phyloP scores from a whole-genome alignment of 176 grass and related monocot genomes.

The Musa acuminata region DNA sequence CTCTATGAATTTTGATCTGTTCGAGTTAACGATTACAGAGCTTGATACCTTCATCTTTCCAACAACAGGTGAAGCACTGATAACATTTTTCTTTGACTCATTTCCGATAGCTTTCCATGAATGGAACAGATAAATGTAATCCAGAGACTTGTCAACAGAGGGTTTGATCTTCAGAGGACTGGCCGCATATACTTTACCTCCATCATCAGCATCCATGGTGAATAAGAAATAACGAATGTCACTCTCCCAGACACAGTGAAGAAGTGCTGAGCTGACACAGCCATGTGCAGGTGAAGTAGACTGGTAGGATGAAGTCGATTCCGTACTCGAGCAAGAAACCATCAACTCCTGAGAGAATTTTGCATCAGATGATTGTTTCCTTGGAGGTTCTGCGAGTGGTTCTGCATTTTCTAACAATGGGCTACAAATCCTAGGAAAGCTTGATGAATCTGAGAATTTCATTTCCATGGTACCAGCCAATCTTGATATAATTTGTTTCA shows the following conservation, averaged over 20 bases:
- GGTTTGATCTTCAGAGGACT: constrained; percentile 29
- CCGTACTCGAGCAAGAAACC: background rate
- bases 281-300: constrained; percentile 5
- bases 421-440: background rate
- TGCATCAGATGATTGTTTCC: background rate
- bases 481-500: background rate
- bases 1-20: constrained; percentile 16
- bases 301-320: background rate
- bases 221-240: constrained; percentile 31
- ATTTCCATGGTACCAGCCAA: background rate
- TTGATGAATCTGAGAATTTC: background rate
- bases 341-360: constrained; percentile 1
- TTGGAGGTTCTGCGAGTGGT: background rate
- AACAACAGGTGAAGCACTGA: constrained; percentile 5
- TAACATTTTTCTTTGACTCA: background rate
- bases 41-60: constrained; percentile 40
- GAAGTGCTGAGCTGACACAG: constrained; percentile 12
- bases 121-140: constrained; percentile 38
- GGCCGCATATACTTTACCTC: constrained; percentile 13
- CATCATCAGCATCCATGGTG: constrained; percentile 10
- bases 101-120: constrained; percentile 2
- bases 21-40: constrained; percentile 21
- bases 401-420: background rate
- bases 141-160: constrained; percentile 6
- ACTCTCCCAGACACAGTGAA: constrained; percentile 29